Evolutionary conservation across 257 asterid genomes (phyloP), one percentile per base, ranked within the genome.

Genomic region (Solanum microdontum): DNA sequence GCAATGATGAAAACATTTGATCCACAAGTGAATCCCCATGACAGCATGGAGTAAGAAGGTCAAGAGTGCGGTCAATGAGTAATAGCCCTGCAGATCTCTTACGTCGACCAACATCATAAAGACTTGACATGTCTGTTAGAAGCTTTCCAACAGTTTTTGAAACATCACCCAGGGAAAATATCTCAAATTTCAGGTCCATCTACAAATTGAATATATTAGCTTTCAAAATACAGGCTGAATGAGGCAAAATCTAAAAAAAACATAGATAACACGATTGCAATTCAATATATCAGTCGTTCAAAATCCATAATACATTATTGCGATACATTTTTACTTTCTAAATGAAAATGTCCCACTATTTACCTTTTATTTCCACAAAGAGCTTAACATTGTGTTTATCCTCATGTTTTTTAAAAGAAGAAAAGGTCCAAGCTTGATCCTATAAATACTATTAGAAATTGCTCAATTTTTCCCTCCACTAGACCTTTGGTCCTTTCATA

Each of bases 151-250:
- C 96, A 87, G 92, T 92, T 92, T 93, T 95, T 45, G 99, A 97
- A 89, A 93, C 86, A 92, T 96, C 98, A 86, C 99, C 99, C 88
- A 96, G 94, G 88, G 99, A 97, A 93, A 95, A 97, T 90, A 97
- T 95, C 91, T 97, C 99, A 76, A 97, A 93, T 93, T 96, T 97
- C 91, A 97, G 93, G 92, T 97, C 99, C 99, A 97, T 95, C 99
- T 97, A 94, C 97, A 95, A 88, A 87, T 88, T 90, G 55, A 45
- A 80, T 80, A 45, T 45, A 45, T 48, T 80, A 45, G 26, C 68
- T 80, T 48, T 80, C 62, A 28, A 80, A 48, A 45, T 45, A 80
- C 17, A 80, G 85, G 66, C 60, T 45, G 66, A 80, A 40, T 28
- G 30, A 48, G 39, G 64, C 15, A 24, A 79, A 79, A 26, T 26